Conservation (phyloP, 345 rosid genomes). For the Citrus sp. region DNA sequence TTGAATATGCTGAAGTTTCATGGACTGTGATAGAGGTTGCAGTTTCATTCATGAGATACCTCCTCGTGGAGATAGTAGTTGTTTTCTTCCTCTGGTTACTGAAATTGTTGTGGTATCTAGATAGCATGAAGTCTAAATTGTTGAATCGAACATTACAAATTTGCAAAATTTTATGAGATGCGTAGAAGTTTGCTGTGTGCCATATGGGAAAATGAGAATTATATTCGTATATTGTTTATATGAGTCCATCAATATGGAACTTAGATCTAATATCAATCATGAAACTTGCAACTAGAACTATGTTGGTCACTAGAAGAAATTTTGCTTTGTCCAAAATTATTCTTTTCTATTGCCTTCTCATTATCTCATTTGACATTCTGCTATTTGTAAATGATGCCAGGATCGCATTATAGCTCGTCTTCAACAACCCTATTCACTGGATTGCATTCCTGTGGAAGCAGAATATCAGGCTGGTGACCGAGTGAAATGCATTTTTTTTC, state of each 20-base stretch:
- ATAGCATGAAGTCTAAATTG: neutral
- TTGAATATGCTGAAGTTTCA: neutral
- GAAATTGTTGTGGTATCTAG: neutral
- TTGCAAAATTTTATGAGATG: neutral
- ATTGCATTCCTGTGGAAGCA: conserved; percentile 99
- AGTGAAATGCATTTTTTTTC: neutral
- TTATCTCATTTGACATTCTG: neutral
- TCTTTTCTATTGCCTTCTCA: neutral
- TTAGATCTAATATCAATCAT: neutral
- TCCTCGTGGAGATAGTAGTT: neutral
- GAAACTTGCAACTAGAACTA: neutral
- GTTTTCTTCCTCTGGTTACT: neutral
- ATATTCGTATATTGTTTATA: neutral
- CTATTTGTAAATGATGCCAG: conserved; percentile 36
- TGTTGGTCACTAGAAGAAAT: neutral
- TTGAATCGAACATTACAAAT: neutral
- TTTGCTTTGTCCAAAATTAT: neutral
- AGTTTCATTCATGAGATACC: neutral
- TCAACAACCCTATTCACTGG: conserved; percentile 95
- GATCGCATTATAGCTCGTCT: conserved; percentile 98
- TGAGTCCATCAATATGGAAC: neutral
- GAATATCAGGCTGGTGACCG: conserved; percentile 76
- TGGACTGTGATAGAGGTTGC: neutral
- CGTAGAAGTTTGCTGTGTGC: neutral
- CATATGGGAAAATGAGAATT: neutral